Conservation (phyloP, 2,329 filamentous ascomycete species). For the Talaromyces sp. region DNA sequence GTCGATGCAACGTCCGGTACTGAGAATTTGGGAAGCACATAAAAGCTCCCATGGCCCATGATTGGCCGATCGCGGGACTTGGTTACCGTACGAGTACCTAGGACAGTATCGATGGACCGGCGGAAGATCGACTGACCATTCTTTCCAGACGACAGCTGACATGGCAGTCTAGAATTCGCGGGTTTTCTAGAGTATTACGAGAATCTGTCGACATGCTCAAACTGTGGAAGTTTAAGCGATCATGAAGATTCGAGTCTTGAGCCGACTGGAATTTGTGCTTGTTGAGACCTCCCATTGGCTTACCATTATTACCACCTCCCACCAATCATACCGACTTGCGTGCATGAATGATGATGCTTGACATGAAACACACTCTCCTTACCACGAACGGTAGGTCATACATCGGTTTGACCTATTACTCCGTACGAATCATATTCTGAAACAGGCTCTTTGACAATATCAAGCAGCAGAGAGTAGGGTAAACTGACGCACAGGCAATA, state of each 20-base stretch:
- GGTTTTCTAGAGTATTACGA: not conserved
- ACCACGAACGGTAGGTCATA: not conserved
- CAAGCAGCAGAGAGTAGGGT: slow-evolving; percentile 1
- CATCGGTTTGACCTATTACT: not conserved
- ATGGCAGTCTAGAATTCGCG: not conserved
- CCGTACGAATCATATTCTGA: not conserved
- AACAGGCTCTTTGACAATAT: not conserved
- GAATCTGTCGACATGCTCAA: not conserved
- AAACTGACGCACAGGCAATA: slow-evolving; percentile 1
- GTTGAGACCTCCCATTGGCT: not conserved
- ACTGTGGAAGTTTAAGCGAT: not conserved
- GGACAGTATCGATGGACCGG: not conserved
- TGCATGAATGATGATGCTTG: not conserved
- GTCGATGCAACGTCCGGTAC: not conserved
- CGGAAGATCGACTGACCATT: slow-evolving; percentile 1
- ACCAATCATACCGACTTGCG: not conserved
- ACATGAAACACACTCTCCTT: not conserved
- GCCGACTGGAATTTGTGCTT: not conserved
- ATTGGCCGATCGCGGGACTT: not conserved
- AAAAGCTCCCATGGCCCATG: not conserved
- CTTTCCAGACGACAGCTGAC: not conserved
- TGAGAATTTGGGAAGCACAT: not conserved
- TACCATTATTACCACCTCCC: not conserved
- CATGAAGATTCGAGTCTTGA: not conserved
- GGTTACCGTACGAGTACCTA: not conserved